phyloP scores from a whole-genome alignment of 768 basidiomycete species.

The Hericium alpestre region DNA sequence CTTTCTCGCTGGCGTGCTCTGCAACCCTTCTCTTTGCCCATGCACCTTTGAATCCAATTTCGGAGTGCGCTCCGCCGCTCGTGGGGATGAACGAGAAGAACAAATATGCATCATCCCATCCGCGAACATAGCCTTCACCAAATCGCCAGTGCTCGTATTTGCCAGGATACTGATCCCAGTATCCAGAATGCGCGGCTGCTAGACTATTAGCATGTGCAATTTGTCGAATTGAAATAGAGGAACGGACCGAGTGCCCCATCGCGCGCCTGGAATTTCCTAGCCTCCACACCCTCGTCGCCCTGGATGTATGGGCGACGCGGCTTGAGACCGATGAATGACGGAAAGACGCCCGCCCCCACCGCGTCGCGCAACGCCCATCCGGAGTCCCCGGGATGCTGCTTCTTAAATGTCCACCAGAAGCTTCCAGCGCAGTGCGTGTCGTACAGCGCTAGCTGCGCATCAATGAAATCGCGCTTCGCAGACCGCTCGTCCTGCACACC shows the following conservation, averaged over 20 bases:
- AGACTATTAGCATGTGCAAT: not conserved
- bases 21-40: conserved; percentile 38
- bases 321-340: conserved; percentile 17
- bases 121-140: conserved; percentile 48
- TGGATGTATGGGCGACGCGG: conserved; percentile 10
- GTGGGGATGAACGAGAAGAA: conserved; percentile 33
- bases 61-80: conserved; percentile 25
- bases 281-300: conserved; percentile 29
- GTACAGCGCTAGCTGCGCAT: conserved; percentile 56
- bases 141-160: conserved; percentile 62
- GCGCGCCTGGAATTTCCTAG: conserved; percentile 17
- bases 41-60: conserved; percentile 57
- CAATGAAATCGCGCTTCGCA: conserved; percentile 38
- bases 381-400: conserved; percentile 49
- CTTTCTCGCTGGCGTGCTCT: conserved; percentile 34
- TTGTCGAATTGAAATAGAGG: not conserved
- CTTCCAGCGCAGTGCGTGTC: conserved; percentile 58
- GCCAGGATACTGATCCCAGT: conserved; percentile 43
- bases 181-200: conserved; percentile 27
- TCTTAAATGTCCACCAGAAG: conserved; percentile 84
- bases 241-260: conserved; percentile 20
- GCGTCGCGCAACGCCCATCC: conserved; percentile 72
- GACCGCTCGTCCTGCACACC: conserved; percentile 32
- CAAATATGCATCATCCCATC: conserved; percentile 61
- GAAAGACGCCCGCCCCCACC: conserved; percentile 51